phyloP scores from a whole-genome alignment of 2,329 filamentous ascomycete species.

The Colletotrichum tamarilloi region DNA sequence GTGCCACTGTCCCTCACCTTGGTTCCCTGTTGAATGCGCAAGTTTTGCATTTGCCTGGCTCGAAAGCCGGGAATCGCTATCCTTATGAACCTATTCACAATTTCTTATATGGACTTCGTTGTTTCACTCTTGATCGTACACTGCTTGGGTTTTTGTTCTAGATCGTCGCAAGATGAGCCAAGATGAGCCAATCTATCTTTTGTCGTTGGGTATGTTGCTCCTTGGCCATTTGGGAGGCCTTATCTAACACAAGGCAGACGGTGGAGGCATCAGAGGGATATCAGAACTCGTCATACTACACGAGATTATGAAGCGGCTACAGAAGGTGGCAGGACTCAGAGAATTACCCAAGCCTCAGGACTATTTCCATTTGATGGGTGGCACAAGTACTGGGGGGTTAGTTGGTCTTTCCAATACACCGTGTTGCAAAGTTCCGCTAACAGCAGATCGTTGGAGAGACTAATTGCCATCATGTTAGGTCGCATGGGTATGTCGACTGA shows the following conservation, averaged over 20 bases:
- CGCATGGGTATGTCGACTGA: constrained; percentile 55
- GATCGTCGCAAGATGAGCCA: neutral
- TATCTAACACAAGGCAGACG: neutral
- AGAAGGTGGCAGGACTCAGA: constrained; percentile 27
- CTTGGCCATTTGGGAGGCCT: no score
- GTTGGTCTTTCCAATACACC: constrained; percentile 3
- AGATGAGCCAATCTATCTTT: constrained; percentile 28
- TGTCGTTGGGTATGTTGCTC: constrained; percentile 26
- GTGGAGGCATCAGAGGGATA: constrained; percentile 32
- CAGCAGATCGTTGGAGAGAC: constrained; percentile 40
- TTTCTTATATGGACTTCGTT: neutral
- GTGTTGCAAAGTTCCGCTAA: neutral
- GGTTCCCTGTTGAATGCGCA: neutral
- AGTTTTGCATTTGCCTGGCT: neutral
- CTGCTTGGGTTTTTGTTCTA: neutral
- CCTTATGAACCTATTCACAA: neutral
- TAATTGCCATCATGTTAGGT: constrained; percentile 60
- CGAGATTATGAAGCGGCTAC: constrained; percentile 40
- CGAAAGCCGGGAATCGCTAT: neutral
- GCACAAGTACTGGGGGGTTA: constrained; percentile 45
- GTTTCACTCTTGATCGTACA: neutral
- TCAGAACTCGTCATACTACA: constrained; percentile 42
- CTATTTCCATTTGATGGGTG: constrained; percentile 44
- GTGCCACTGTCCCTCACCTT: neutral
- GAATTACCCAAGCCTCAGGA: constrained; percentile 41